phyloP scores from a whole-genome alignment of 208 protist species.

The Leishmania amazonensis region DNA sequence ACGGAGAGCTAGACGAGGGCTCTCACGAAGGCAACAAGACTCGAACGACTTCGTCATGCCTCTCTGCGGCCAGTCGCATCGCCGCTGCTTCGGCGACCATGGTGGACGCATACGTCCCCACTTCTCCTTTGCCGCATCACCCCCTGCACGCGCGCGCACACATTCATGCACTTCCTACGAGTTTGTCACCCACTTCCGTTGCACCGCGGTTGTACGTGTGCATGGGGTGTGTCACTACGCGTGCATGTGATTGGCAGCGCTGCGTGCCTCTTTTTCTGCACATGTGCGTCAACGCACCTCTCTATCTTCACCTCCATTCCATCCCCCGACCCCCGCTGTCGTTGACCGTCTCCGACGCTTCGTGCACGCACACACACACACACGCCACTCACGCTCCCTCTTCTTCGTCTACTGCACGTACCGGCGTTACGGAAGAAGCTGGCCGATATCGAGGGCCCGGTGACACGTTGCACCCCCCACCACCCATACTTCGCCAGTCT shows the following conservation, averaged over 20 bases:
- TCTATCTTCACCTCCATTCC: not conserved
- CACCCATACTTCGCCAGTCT: not conserved
- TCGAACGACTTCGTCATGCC: not conserved
- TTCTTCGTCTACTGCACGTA: not conserved
- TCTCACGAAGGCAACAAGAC: not conserved
- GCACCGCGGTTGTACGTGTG: not conserved
- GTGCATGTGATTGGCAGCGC: not conserved
- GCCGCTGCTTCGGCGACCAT: not conserved
- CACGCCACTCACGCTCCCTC: not conserved
- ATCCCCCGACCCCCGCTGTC: not conserved
- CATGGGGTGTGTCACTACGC: not conserved
- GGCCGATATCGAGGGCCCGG: no score
- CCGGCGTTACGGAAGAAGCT: no score
- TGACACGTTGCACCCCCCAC: not conserved
- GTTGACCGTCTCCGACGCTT: not conserved
- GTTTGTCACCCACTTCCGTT: not conserved
- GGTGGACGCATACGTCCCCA: not conserved
- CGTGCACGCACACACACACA: slow-evolving; percentile 7
- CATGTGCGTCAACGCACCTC: not conserved
- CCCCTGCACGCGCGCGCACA: not conserved
- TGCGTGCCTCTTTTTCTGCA: not conserved
- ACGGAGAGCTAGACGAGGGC: not conserved
- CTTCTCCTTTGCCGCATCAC: not conserved
- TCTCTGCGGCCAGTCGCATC: not conserved
- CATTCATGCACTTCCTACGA: not conserved